Evolutionary conservation across 2,329 filamentous ascomycete genomes (phyloP), one percentile per base, ranked within the genome.

Genomic region (Aspergillus puulaauensis): DNA sequence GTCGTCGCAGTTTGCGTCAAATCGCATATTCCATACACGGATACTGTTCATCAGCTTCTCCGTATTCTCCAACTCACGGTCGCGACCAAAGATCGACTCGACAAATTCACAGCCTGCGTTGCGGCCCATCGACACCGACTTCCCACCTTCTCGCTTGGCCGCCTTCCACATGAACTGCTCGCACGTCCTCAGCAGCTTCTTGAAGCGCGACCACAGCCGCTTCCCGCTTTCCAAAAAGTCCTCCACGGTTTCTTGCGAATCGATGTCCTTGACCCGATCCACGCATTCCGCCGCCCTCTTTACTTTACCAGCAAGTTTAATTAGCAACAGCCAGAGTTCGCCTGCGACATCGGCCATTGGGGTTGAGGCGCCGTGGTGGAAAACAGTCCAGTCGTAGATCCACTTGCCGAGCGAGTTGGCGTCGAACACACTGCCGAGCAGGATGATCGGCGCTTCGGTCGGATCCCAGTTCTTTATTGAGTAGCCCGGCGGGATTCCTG

Each of bases 381-480:
- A 96, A 63, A 97, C 91, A 17, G 95, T 97, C 95, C 95, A 99
- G 82, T 98, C 95, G 77, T 96, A 99, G 71, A 99, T 96, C 95
- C 95, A 99, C 79, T 97, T 97, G 70, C 95, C 95, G 31, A 99
- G 83, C 24, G 91, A 96, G 83, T 98, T 97, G 70, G 93, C 91
- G 72, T 98, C 95, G 71, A 98, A 98, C 56, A 98, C 95, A 71
- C 91, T 96, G 51, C 95, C 95, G 21, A 98, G 83, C 24, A 99
- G 85, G 72, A 97, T 88, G 73, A 99, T 97, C 52, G 95, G 95
- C 66, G 92, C 87, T 80, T 98, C 93, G 27, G 86, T 87, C 0
- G 93, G 93, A 73, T 99, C 95, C 95, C 95, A 98, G 80, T 98
- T 96, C 83, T 98, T 98, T 72, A 93, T 86, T 24, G 91, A 96